phyloP scores from a whole-genome alignment of 805 yeast species.

The Groenewaldozyma tartarivorans region DNA sequence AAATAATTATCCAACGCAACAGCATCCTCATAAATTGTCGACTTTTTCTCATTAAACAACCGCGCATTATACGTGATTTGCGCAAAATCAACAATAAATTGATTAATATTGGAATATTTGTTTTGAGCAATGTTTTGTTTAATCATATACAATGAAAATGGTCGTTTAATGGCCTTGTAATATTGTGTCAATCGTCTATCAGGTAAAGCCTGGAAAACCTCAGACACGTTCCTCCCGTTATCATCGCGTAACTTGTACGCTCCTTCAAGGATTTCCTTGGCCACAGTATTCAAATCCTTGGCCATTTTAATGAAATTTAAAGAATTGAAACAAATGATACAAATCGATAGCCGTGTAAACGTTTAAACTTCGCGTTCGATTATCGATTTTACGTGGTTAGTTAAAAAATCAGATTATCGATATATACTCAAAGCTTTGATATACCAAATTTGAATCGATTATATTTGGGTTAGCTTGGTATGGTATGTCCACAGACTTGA shows the following conservation, averaged over 20 bases:
- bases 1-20: conserved; percentile 45
- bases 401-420: too few species aligned
- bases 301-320: too few species aligned
- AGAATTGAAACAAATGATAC: too few species aligned
- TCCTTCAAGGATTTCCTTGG: conserved; percentile 24
- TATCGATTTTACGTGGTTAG: too few species aligned
- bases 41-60: conserved; percentile 63
- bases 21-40: conserved; percentile 62
- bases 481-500: conserved; percentile 19
- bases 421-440: too few species aligned
- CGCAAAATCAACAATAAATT: conserved; percentile 66
- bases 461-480: background rate
- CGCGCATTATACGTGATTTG: conserved; percentile 89
- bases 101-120: conserved; percentile 51
- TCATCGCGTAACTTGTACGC: conserved; percentile 23
- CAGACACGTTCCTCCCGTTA: conserved; percentile 37
- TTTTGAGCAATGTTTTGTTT: conserved; percentile 43
- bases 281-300: conserved; percentile 4
- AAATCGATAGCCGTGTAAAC: too few species aligned
- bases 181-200: conserved; percentile 65
- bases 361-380: too few species aligned
- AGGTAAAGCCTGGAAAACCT: conserved; percentile 66
- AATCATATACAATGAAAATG: conserved; percentile 73
- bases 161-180: conserved; percentile 65
- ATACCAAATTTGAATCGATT: too few species aligned